These are phyloP conservation scores for Waltergamsia citrina DNA, from an alignment of 2,329 filamentous ascomycete species.

Conservation along the genomic window DNA sequence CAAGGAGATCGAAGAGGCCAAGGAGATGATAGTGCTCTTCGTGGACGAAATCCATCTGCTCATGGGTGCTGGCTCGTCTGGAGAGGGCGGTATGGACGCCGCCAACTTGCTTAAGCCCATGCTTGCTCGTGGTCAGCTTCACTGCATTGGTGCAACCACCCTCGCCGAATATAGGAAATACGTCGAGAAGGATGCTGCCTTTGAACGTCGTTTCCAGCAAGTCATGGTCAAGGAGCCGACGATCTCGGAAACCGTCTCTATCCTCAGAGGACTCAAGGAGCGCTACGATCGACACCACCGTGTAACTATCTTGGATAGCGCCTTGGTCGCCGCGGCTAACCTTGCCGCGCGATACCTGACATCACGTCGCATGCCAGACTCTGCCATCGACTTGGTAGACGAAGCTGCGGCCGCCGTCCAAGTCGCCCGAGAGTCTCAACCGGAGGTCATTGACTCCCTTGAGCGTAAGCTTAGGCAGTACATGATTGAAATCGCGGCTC, in stretches of 20 bases:
- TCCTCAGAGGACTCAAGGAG: constrained; percentile 96
- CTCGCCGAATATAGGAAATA: constrained; percentile 96
- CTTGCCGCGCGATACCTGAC: constrained; percentile 92
- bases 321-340: constrained; percentile 84
- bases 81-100: constrained; percentile 97
- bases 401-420: constrained; percentile 95
- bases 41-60: constrained; percentile 98
- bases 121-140: constrained; percentile 90
- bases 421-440: constrained; percentile 91
- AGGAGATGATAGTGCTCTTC: constrained; percentile 95
- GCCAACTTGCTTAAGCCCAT: constrained; percentile 97
- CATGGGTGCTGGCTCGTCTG: constrained; percentile 92
- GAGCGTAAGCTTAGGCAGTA: constrained; percentile 85
- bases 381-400: constrained; percentile 91
- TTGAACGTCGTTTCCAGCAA: constrained; percentile 97
- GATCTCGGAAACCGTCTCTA: constrained; percentile 86
- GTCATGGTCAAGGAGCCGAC: constrained; percentile 92
- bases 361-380: constrained; percentile 82
- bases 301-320: constrained; percentile 90
- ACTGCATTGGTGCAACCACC: constrained; percentile 96
- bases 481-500: constrained; percentile 93
- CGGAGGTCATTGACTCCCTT: constrained; percentile 88
- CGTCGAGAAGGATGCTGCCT: constrained; percentile 96
- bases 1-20: constrained; percentile 91
- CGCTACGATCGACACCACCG: constrained; percentile 97